phyloP scores from a whole-genome alignment of 306 rosid species.

The Urtica urens region DNA sequence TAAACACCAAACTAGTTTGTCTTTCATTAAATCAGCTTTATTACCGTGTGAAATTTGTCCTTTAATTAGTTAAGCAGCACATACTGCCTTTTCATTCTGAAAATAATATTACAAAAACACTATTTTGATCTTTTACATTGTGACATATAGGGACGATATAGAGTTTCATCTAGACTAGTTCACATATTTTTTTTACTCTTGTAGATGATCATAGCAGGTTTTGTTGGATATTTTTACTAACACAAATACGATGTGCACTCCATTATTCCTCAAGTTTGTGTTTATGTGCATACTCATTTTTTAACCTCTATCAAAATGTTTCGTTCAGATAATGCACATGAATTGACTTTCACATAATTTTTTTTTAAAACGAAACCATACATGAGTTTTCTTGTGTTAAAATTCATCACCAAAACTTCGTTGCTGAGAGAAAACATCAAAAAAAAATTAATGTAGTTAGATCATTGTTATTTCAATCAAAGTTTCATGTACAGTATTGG shows the following conservation, averaged over 20 bases:
- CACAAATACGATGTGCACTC: too few relatives aligned
- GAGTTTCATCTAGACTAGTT: background rate
- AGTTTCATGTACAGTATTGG: background rate
- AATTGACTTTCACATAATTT: background rate
- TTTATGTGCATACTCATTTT: background rate
- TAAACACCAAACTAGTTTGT: background rate
- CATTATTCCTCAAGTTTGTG: background rate
- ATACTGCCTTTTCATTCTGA: background rate
- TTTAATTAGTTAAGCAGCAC: background rate
- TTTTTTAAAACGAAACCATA: background rate
- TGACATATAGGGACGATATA: constrained; percentile 3
- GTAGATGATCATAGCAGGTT: constrained; percentile 4
- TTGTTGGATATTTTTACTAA: too few relatives aligned
- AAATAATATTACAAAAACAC: background rate
- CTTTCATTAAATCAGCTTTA: background rate
- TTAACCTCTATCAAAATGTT: background rate
- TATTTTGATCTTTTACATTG: background rate
- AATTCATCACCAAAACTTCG: background rate
- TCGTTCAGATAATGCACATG: background rate
- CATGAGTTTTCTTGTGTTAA: constrained; percentile 3
- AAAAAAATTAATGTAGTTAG: background rate
- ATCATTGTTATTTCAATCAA: background rate
- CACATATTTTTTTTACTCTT: background rate
- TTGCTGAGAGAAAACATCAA: constrained; percentile 2
- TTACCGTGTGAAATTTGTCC: constrained; percentile 2